These are phyloP conservation scores for Calendula officinalis DNA, from an alignment of 129 eudicot genomes.

Conservation along the genomic window DNA sequence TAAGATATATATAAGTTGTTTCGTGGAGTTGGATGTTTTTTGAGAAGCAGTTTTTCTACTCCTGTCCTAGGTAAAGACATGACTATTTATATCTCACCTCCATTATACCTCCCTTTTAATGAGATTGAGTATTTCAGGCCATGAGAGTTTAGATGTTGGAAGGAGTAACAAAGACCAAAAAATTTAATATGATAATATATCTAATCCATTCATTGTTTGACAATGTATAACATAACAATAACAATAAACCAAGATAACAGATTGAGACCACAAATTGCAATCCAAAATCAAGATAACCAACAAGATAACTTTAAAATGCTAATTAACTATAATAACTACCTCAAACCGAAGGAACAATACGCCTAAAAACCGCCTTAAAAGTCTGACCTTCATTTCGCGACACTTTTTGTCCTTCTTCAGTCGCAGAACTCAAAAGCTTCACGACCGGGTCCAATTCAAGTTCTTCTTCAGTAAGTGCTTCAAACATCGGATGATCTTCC, in stretches of 20 bases:
- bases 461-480: conserved; percentile 58
- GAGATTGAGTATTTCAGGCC: too few species aligned
- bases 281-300: conserved; percentile 10
- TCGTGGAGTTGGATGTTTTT: too few species aligned
- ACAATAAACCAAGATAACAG: background rate
- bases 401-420: conserved; percentile 98
- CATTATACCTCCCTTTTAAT: too few species aligned
- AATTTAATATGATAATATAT: background rate
- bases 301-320: background rate
- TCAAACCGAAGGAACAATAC: conserved; percentile 36
- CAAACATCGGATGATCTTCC: conserved; percentile 79
- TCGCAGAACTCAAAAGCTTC: conserved; percentile 67
- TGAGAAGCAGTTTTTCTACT: too few species aligned
- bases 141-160: too few species aligned
- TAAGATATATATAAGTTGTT: too few species aligned
- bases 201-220: too few species aligned
- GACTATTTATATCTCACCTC: too few species aligned
- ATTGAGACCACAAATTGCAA: conserved; percentile 9
- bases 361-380: conserved; percentile 71
- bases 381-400: conserved; percentile 84
- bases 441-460: conserved; percentile 80
- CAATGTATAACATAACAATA: too few species aligned
- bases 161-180: background rate
- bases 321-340: conserved; percentile 4
- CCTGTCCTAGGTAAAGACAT: too few species aligned